A percentile compares a stretch with the other conserved stretches of the same genome.
These are phyloP conservation scores for Microglena sp. DNA, from an alignment of 139 green algal species.

Conservation along the genomic window DNA sequence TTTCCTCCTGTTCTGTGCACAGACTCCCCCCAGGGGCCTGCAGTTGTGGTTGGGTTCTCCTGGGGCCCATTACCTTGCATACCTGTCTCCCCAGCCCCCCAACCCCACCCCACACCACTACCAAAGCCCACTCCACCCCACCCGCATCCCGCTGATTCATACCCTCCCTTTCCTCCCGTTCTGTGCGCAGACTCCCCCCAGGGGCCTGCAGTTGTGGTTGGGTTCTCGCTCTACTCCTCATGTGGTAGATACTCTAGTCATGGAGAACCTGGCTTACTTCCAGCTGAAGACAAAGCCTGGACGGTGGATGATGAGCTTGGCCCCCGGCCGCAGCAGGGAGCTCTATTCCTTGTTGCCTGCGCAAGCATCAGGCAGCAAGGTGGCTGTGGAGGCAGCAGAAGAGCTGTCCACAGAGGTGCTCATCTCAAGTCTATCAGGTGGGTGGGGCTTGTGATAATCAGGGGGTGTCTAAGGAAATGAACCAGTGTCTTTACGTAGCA, in stretches of 20 bases:
- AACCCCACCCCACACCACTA: not conserved
- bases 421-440: slow-evolving; percentile 23
- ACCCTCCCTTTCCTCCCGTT: not conserved
- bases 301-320: slow-evolving; percentile 34
- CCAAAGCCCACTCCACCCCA: not conserved
- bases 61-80: too few relatives aligned
- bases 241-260: slow-evolving; percentile 87
- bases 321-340: slow-evolving; percentile 26
- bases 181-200: slow-evolving; percentile 48
- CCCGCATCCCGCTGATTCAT: not conserved
- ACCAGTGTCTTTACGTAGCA: not conserved
- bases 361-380: not conserved
- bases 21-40: too few relatives aligned
- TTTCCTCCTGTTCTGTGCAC: too few relatives aligned
- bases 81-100: not conserved
- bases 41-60: too few relatives aligned
- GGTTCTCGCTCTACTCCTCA: slow-evolving; percentile 35
- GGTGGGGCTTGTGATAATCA: not conserved
- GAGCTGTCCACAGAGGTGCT: slow-evolving; percentile 20
- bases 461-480: not conserved
- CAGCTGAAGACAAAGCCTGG: slow-evolving; percentile 74
- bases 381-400: not conserved
- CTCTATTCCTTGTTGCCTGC: slow-evolving; percentile 23
- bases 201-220: slow-evolving; percentile 85
- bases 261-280: slow-evolving; percentile 98